Base-by-base conservation (phyloP, 345 rosid species). In the Gossypium herbaceum region DNA sequence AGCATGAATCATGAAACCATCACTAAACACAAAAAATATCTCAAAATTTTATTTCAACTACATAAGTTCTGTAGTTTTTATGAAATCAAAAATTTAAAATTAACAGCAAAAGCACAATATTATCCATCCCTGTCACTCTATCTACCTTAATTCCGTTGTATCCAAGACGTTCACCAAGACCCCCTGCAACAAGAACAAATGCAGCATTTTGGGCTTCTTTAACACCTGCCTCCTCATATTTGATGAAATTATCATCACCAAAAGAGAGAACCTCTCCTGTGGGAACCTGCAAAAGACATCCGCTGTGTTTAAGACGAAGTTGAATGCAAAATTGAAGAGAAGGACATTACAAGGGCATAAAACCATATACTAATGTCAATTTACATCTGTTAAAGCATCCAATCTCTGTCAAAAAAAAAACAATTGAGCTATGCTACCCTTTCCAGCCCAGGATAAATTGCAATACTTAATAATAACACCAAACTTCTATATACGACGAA, bases 151-250 rank as follows among this genome's bases (percentile, higher is more conserved):
- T 95, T 78, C 99, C 99, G 81, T 91, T 93, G 81, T 90, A 95
- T 75, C 99, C 99, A 76, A 95, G 96, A 62, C 98, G 98, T 75
- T 93, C 99, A 15, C 99, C 99, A 74, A 95, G 97, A 10, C 99
- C 99, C 69, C 99, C 98, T 4, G 98, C 97, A 83, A 93, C 98
- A 79, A 94, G 96, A 80, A 94, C 98, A 81, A 94, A 94, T 56
- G 92, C 95, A 76, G 96, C 89, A 72, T 88, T 87, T 81, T 85
- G 87, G 73, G 98, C 94, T 85, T 91, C 98, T 27, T 29, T 87
- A 11, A 95, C 84, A 12, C 99, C 98, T 54, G 73, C 68, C 85
- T 93, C 90, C 69, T 95, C 98, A 80, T 81, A 86, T 71, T 87
- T 87, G 48, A 91, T 81, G 75, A 93, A 95, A 67, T 71, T 87